Evolutionary conservation across 768 basidiomycete species (phyloP).

Genomic region (Suillus occidentalis): DNA sequence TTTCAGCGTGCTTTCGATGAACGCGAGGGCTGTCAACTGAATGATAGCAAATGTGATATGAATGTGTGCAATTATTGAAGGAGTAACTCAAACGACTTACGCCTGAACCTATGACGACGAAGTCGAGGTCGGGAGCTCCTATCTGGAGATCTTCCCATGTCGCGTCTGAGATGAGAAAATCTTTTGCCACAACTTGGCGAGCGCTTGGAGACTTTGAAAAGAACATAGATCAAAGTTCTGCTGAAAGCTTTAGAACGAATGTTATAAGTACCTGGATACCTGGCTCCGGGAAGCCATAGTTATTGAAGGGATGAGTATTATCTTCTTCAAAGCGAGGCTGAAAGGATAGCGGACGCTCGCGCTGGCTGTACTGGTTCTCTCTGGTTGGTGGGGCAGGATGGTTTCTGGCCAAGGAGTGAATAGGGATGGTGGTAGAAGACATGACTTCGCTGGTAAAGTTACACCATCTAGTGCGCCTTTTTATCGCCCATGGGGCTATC

Average conservation of each 20-base stretch:
- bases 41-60: not conserved
- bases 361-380: not conserved
- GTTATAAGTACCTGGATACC: not conserved
- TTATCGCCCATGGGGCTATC: not conserved
- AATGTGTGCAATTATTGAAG: not conserved
- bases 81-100: not conserved
- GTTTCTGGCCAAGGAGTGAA: not conserved
- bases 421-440: not conserved
- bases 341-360: not conserved
- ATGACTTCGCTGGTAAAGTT: not conserved
- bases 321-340: not conserved
- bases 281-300: not conserved
- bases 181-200: not conserved
- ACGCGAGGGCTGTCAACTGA: conserved; percentile 15
- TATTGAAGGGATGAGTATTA: not conserved
- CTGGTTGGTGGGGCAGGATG: not conserved
- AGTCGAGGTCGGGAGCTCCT: not conserved
- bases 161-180: not conserved
- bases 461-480: not conserved
- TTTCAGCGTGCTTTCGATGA: conserved; percentile 16
- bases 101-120: not conserved
- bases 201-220: not conserved
- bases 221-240: not conserved
- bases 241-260: not conserved
- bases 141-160: not conserved